Base-by-base conservation (phyloP, 1,284 basidiomycete genomes). In the Erythrobasidium hasegawianum region DNA sequence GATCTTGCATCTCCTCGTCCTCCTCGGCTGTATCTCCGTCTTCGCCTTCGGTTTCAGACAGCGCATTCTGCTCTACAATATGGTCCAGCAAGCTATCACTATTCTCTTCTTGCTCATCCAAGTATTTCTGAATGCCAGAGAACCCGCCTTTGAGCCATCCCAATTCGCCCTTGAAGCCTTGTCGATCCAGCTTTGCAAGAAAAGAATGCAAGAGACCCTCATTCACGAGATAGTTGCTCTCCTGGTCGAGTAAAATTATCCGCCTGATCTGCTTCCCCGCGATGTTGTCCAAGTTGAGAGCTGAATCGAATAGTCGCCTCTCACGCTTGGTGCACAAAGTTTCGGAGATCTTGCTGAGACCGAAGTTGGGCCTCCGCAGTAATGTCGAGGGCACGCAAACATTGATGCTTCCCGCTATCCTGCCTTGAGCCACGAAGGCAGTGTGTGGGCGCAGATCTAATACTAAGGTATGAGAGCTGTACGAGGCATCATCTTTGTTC, bases 301-400 rank as follows among this genome's bases (percentile, higher is more conserved):
- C 50, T 3, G 20, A 22, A 26, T 27, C 20, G 33, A 69, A 64
- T 29, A 40, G 52, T 2, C 29, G 40, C 33, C 53, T 29, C 20
- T 87, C 82, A 0, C 80, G 74, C 4, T 78, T 67, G 0, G 85
- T 83, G 2, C 85, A 82, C 16, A 95, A 82, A 86, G 92, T 91
- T 26, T 84, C 84, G 1, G 83, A 78, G 11, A 95, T 82, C 50
- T 86, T 86, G 38, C 84, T 80, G 10, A 93, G 82, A 26, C 87
- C 86, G 78, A 90, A 94, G 5, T 85, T 81, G 0, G 90, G 90
- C 0, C 92, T 86, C 69, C 91, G 91, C 74, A 98, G 86, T 26
- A 97, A 84, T 0, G 94, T 97, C 2, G 92, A 93, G 0, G 94
- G 94, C 3, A 96, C 89, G 53, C 90, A 90, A 65, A 97, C 83